Evolutionary conservation across 2,329 filamentous ascomycete species (phyloP), one percentile per base, ranked within the genome.

Genomic region (Zymoseptoria ardabiliae): DNA sequence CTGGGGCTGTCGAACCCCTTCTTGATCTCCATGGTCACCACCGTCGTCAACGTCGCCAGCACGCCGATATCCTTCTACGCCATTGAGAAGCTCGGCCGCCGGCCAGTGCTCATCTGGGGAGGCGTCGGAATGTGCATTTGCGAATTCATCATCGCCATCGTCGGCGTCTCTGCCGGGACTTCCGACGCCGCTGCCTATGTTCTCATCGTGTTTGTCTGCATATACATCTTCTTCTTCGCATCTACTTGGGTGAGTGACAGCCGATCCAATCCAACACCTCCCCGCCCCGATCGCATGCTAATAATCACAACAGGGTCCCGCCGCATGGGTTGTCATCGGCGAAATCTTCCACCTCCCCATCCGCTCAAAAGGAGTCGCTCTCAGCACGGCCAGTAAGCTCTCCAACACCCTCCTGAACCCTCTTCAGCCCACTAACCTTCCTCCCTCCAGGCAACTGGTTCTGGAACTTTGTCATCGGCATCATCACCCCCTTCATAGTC

Each of bases 151-250:
- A 88, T 93, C 58, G 63, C 85, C 68, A 91, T 93, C 62, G 76
- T 83, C 55, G 82, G 80, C 41, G 55, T 62, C 1, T 73, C 69
- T 13, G 69, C 76, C 0, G 65, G 65, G 17, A 55, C 64, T 23
- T 74, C 86, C 73, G 75, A 81, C 57, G 65, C 77, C 2, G 86
- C 86, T 11, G 71, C 72, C 57, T 72, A 72, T 58, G 65, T 66
- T 58, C 70, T 92, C 79, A 91, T 96, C 65, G 84, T 89, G 61
- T 94, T 95, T 77, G 93, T 94, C 71, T 90, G 88, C 77, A 85
- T 96, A 76, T 94, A 92, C 82, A 91, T 96, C 80, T 91, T 90
- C 82, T 93, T 87, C 81, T 96, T 96, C 73, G 91, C 91, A 54
- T 85, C 83, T 58, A 95, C 90, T 62, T 95, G 90, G 90, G 59